Conservation (phyloP, 768 basidiomycete genomes). For the Tulasnella sp. region DNA sequence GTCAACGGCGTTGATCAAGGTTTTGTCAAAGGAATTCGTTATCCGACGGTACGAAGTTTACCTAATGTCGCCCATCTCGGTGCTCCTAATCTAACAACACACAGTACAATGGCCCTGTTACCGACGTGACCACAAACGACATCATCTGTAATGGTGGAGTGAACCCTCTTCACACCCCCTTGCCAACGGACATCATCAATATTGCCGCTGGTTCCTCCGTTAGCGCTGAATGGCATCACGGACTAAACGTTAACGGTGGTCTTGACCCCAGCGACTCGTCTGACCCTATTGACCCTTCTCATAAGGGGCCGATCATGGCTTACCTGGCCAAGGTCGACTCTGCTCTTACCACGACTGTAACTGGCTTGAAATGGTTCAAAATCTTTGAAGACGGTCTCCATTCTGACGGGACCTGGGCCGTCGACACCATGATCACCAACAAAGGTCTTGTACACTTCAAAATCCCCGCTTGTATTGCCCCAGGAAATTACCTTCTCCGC, state of each 20-base stretch:
- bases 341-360: conserved; percentile 48
- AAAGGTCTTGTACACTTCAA: conserved; percentile 52
- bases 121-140: conserved; percentile 53
- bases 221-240: conserved; percentile 55
- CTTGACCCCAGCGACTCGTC: conserved; percentile 43
- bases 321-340: conserved; percentile 49
- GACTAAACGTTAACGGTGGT: conserved; percentile 45
- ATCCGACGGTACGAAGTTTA: conserved; percentile 23
- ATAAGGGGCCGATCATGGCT: conserved; percentile 50
- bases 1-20: conserved; percentile 28
- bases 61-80: neutral
- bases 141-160: conserved; percentile 59
- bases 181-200: conserved; percentile 43
- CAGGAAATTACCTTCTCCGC: conserved; percentile 51
- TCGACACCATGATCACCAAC: conserved; percentile 49
- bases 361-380: conserved; percentile 53
- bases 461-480: conserved; percentile 47
- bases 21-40: conserved; percentile 18
- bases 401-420: conserved; percentile 42
- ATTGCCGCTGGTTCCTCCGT: conserved; percentile 53
- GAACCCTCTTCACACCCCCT: conserved; percentile 44
- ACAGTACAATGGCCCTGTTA: conserved; percentile 46
- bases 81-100: conserved; percentile 17
- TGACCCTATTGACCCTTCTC: conserved; percentile 43
- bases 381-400: conserved; percentile 43